A percentile compares a stretch with the other conserved stretches of the same genome.
These are phyloP conservation scores for Vitis cinerea DNA, from an alignment of 164 flowering plant genomes.

Conservation along the genomic window DNA sequence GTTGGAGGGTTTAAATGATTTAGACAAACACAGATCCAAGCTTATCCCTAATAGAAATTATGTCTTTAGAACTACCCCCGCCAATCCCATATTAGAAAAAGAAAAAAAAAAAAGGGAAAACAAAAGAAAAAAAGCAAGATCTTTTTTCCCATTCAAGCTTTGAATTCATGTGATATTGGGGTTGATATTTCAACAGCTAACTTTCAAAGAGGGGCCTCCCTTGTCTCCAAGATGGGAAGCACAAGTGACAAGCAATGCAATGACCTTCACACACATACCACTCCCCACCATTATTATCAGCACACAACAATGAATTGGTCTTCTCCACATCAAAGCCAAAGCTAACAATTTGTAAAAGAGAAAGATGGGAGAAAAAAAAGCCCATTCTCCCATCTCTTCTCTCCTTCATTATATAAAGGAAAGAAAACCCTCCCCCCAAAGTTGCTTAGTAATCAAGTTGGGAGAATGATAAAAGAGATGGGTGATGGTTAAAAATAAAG, in stretches of 20 bases:
- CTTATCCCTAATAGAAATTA: constrained; percentile 21
- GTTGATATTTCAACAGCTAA: constrained; percentile 41
- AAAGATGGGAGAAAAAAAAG: neutral
- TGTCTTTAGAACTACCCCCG: too few species aligned
- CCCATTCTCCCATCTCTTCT: neutral
- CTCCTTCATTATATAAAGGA: constrained; percentile 2
- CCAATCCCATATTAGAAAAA: neutral
- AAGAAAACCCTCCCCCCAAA: constrained; percentile 1
- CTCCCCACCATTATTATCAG: constrained; percentile 31
- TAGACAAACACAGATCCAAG: constrained; percentile 15
- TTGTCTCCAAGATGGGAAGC: constrained; percentile 59
- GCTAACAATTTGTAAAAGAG: neutral
- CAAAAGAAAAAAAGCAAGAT: constrained; percentile 1
- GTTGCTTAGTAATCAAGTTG: constrained; percentile 11
- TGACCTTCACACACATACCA: constrained; percentile 46
- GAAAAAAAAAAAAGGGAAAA: neutral
- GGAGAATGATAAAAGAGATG: constrained; percentile 11
- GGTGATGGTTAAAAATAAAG: neutral
- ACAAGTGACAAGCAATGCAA: constrained; percentile 48
- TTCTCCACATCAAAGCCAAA: constrained; percentile 30
- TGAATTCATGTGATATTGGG: constrained; percentile 17
- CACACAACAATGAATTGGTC: constrained; percentile 20
- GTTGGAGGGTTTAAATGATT: constrained; percentile 14
- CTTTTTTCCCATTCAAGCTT: constrained; percentile 17
- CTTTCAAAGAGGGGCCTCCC: constrained; percentile 37